These are phyloP conservation scores for Paxillus involutus DNA, from an alignment of 768 basidiomycete genomes.

Conservation along the genomic window DNA sequence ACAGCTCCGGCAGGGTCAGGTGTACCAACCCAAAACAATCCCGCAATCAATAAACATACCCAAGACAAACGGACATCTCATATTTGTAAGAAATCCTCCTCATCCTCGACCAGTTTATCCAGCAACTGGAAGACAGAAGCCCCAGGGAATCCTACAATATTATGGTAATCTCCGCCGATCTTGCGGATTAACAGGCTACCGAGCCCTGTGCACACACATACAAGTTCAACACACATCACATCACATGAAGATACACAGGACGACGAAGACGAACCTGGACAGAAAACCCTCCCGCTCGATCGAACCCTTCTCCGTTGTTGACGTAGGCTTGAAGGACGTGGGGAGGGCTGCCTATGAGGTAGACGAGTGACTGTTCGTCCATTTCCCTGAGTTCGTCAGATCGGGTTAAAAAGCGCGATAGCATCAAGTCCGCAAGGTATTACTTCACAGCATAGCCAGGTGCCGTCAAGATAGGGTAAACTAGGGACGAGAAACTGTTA, in stretches of 20 bases:
- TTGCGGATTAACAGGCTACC: conserved; percentile 82
- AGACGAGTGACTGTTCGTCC: conserved; percentile 78
- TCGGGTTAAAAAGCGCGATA: neutral
- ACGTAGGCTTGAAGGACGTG: conserved; percentile 75
- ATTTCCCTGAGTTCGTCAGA: conserved; percentile 63
- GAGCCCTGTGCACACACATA: conserved; percentile 57
- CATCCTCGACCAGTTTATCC: conserved; percentile 68
- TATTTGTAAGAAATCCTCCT: conserved; percentile 61
- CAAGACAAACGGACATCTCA: neutral
- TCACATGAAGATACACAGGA: too few relatives aligned
- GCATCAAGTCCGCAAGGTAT: conserved; percentile 3
- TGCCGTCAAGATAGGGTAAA: conserved; percentile 70
- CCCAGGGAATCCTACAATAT: conserved; percentile 90
- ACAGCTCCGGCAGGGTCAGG: too few relatives aligned
- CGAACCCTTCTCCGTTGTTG: conserved; percentile 80
- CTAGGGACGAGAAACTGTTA: conserved; percentile 32
- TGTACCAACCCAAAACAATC: too few relatives aligned
- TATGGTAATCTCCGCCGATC: conserved; percentile 87
- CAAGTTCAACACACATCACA: neutral
- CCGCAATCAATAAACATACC: too few relatives aligned
- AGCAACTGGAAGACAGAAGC: conserved; percentile 79
- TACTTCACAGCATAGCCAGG: conserved; percentile 78
- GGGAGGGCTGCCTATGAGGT: conserved; percentile 65
- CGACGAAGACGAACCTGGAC: conserved; percentile 66
- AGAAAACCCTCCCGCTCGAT: conserved; percentile 93